Conservation (phyloP, 192 early-diverging fungal genomes). For the Backusella tarrabulga region DNA sequence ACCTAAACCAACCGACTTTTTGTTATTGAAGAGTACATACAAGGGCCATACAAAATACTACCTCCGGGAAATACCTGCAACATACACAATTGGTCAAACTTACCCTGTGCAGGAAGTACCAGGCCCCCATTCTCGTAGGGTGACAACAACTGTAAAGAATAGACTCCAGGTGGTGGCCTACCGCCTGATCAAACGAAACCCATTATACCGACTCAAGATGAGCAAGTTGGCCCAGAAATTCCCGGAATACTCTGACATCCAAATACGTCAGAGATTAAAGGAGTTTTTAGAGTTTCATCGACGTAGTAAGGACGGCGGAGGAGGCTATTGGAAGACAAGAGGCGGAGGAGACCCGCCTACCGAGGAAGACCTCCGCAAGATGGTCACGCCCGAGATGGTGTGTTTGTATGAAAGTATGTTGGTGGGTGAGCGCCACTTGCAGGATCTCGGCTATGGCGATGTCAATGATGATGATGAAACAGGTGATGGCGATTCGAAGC, state of each 20-base stretch:
- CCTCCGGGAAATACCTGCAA: conserved; percentile 75
- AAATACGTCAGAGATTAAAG: conserved; percentile 90
- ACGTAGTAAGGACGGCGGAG: conserved; percentile 62
- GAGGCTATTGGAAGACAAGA: conserved; percentile 92
- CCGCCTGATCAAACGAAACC: conserved; percentile 83
- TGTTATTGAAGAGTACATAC: conserved; percentile 76
- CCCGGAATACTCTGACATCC: conserved; percentile 81
- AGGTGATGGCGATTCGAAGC: conserved; percentile 62
- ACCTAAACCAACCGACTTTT: conserved; percentile 72
- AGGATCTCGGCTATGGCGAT: conserved; percentile 86
- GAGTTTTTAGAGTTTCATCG: conserved; percentile 95
- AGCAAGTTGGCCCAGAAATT: conserved; percentile 78
- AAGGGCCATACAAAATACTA: conserved; percentile 85
- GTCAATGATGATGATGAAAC: conserved; percentile 70
- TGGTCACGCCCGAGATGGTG: conserved; percentile 94
- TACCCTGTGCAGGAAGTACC: conserved; percentile 95
- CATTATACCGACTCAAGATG: conserved; percentile 71
- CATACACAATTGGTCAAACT: conserved; percentile 90
- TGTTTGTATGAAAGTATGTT: conserved; percentile 93
- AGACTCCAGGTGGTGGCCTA: conserved; percentile 88
- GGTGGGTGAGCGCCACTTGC: conserved; percentile 87
- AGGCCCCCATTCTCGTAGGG: conserved; percentile 90
- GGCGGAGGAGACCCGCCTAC: conserved; percentile 61
- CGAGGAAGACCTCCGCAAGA: conserved; percentile 89
- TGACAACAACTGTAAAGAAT: conserved; percentile 82